These are phyloP conservation scores for Cairneyella variabilis DNA, from an alignment of 495 filamentous ascomycete genomes.

Conservation along the genomic window DNA sequence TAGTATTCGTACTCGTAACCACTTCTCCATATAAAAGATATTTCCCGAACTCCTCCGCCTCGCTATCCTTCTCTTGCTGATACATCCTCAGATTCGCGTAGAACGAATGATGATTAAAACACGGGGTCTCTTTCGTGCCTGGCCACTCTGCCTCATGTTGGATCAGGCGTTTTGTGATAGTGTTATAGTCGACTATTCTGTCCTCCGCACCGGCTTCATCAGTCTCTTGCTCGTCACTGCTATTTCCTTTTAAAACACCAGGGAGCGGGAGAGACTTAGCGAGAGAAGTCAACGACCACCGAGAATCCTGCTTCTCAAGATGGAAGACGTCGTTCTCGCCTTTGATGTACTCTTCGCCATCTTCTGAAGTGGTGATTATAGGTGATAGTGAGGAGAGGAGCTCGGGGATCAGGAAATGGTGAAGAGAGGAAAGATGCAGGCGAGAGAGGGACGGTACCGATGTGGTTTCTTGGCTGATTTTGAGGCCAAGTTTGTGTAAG, in stretches of 20 bases:
- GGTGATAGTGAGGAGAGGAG: conserved; percentile 65
- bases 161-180: conserved; percentile 67
- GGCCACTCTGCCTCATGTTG: conserved; percentile 69
- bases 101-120: conserved; percentile 81
- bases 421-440: conserved; percentile 74
- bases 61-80: conserved; percentile 48
- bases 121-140: conserved; percentile 71
- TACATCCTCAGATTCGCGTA: conserved; percentile 70
- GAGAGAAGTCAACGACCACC: conserved; percentile 59
- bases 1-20: conserved; percentile 88
- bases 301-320: conserved; percentile 56
- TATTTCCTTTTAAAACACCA: conserved; percentile 4
- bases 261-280: conserved; percentile 40
- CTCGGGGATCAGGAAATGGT: conserved; percentile 58
- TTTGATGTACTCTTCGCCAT: conserved; percentile 70
- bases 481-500: conserved; percentile 75
- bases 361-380: conserved; percentile 62
- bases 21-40: conserved; percentile 86
- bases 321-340: conserved; percentile 85
- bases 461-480: conserved; percentile 64
- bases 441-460: conserved; percentile 78
- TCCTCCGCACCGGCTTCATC: conserved; percentile 37
- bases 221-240: conserved; percentile 27
- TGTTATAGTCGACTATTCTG: conserved; percentile 70
- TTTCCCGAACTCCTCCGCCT: conserved; percentile 66